Percentiles rank a stretch among this genome's conserved stretches.
Conservation (phyloP, 2,329 filamentous ascomycete genomes). For the Chrysoporthe austroafricana region DNA sequence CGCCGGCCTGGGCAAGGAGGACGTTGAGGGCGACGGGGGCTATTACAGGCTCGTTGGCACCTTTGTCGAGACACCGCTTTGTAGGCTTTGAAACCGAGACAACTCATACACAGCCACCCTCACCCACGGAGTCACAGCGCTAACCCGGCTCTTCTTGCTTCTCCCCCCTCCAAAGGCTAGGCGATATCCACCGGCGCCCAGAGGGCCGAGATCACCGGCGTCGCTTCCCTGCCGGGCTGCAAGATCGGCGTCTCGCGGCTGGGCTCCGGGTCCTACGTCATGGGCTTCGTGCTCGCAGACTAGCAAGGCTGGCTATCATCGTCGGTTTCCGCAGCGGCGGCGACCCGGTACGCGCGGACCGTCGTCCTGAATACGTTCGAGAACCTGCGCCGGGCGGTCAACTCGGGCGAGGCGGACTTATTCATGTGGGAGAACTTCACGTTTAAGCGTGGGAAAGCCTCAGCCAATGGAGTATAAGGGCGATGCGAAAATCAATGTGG, state of each 20-base stretch:
- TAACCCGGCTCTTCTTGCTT: constrained; percentile 6
- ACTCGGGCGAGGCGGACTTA: constrained; percentile 78
- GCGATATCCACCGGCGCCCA: constrained; percentile 85
- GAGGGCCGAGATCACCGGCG: constrained; percentile 66
- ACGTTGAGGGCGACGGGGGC: constrained; percentile 62
- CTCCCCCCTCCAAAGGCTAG: constrained; percentile 63
- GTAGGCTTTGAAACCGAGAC: constrained; percentile 47
- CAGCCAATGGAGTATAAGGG: too few species aligned
- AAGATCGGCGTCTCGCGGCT: constrained; percentile 88
- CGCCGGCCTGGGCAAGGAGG: constrained; percentile 76
- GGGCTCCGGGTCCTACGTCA: constrained; percentile 90
- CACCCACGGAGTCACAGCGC: background rate
- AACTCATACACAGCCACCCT: background rate
- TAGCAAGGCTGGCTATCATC: constrained; percentile 76
- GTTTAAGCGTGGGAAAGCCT: constrained; percentile 64
- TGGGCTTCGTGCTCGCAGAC: constrained; percentile 93
- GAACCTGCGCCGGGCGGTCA: constrained; percentile 73
- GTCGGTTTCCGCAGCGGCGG: constrained; percentile 35
- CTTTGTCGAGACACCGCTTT: constrained; percentile 90
- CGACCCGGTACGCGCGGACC: constrained; percentile 63
- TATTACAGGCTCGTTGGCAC: constrained; percentile 83
- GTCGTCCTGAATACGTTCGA: constrained; percentile 74
- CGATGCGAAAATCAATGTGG: too few species aligned
- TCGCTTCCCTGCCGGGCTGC: constrained; percentile 70
- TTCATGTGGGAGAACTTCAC: constrained; percentile 99